Base-by-base conservation (phyloP, 1,139 yeast genomes). In the Yamadazyma buinensis region DNA sequence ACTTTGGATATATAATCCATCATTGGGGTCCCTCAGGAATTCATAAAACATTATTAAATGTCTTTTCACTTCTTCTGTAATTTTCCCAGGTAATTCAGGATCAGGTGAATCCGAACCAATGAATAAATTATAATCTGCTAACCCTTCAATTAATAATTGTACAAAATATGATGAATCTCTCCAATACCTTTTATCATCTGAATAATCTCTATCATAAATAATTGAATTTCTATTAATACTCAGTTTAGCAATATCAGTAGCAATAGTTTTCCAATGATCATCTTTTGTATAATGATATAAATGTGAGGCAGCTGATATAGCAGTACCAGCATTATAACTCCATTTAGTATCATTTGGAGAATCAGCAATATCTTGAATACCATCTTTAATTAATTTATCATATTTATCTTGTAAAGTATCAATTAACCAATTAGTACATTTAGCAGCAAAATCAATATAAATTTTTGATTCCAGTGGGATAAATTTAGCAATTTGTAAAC, bases 261-360 rank as follows among this genome's bases (percentile, higher is more conserved):
- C 84, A 37, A 72, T 68, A 12, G 67, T 52, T 46, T 67, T 61
- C 79, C 84, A 80, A 47, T 74, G 65, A 13, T 61, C 56, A 43
- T 80, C 78, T 23, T 64, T 56, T 15, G 85, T 81, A 40, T 65
- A 60, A 39, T 62, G 64, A 48, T 72, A 80, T 43, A 82, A 58
- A 46, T 71, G 61, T 8, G 75, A 55, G 5, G 77, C 68, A 1
- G 80, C 76, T 8, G 82, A 73, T 29, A 81, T 50, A 0, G 86
- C 76, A 5, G 83, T 72, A 13, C 90, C 88, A 20, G 77, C 71
- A 55, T 81, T 81, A 55, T 82, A 82, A n/a, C 84, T 70, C 78
- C 82, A 78, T 54, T 81, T 80, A 41, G 70, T 69, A 17, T 64
- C 63, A 45, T 77, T 72, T 7, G 69, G 60, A 18, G 61, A 56